Percentiles rank a stretch among this genome's conserved stretches.
Conservation (phyloP, 1,284 basidiomycete species). For the Cystobasidium sp. region DNA sequence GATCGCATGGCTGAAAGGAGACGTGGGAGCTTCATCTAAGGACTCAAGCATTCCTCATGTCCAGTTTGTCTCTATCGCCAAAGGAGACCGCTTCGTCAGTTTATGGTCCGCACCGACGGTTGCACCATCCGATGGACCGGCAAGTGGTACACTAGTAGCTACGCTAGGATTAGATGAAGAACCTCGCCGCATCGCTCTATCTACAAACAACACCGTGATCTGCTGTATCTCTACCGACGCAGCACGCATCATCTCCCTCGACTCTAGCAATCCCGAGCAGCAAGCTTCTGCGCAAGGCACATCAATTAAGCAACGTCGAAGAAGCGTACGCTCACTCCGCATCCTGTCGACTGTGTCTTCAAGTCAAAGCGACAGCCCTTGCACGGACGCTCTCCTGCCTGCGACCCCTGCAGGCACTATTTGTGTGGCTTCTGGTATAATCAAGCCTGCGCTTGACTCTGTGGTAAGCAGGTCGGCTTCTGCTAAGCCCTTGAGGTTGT, state of each 20-base stretch:
- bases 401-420: not conserved
- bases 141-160: slow-evolving; percentile 1
- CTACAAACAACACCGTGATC: not conserved
- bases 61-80: slow-evolving; percentile 23
- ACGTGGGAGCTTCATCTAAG: not conserved
- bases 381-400: slow-evolving; percentile 2
- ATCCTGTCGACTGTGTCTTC: slow-evolving; percentile 4
- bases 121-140: not conserved
- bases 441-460: slow-evolving; percentile 24
- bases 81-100: slow-evolving; percentile 33
- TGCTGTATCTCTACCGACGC: slow-evolving; percentile 8
- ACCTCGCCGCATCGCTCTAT: slow-evolving; percentile 9
- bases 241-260: not conserved
- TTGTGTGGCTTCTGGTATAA: slow-evolving; percentile 4
- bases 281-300: not conserved
- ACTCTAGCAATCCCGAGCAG: not conserved
- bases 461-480: not conserved
- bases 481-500: not conserved
- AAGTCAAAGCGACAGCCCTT: not conserved
- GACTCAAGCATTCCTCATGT: not conserved
- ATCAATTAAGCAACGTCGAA: not conserved
- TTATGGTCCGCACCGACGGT: slow-evolving; percentile 12
- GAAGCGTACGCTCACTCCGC: not conserved
- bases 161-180: slow-evolving; percentile 30
- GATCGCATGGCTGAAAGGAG: slow-evolving; percentile 19